phyloP scores from a whole-genome alignment of 2,329 filamentous ascomycete species.

The Thielaviopsis musarum region DNA sequence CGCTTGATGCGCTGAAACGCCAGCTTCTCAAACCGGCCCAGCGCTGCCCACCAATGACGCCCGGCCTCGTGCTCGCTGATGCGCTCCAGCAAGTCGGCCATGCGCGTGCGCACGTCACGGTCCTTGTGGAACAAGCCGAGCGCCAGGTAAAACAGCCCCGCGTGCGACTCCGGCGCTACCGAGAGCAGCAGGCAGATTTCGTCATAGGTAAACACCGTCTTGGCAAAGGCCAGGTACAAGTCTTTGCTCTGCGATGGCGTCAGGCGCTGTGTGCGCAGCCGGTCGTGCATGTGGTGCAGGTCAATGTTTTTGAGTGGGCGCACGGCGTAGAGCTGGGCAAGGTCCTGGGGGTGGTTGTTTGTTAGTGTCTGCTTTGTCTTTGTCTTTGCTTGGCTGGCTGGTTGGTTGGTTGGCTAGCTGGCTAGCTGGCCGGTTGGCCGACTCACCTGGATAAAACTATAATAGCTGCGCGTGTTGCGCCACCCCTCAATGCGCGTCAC shows the following conservation, averaged over 20 bases:
- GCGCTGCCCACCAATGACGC: slow-evolving; percentile 74
- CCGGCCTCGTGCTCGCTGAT: slow-evolving; percentile 79
- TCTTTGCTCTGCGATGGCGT: slow-evolving; percentile 59
- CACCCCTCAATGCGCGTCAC: slow-evolving; percentile 90
- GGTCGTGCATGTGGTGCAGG: slow-evolving; percentile 82
- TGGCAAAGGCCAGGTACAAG: slow-evolving; percentile 67
- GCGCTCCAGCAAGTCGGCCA: slow-evolving; percentile 64
- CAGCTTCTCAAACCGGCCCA: slow-evolving; percentile 78
- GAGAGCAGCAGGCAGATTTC: slow-evolving; percentile 72
- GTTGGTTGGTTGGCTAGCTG: neutral
- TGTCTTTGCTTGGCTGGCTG: neutral
- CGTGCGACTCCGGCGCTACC: slow-evolving; percentile 70
- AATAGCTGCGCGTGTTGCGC: slow-evolving; percentile 90
- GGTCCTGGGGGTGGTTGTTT: slow-evolving; percentile 41
- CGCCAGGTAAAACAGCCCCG: slow-evolving; percentile 78
- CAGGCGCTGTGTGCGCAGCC: slow-evolving; percentile 66
- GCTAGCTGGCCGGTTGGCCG: neutral
- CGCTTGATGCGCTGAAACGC: slow-evolving; percentile 66
- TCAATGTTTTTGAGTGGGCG: slow-evolving; percentile 67
- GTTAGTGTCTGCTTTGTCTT: neutral
- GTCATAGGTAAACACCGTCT: slow-evolving; percentile 61
- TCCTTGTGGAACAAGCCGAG: slow-evolving; percentile 86
- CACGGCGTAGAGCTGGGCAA: slow-evolving; percentile 45
- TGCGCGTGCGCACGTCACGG: slow-evolving; percentile 57
- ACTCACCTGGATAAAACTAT: slow-evolving; percentile 71